These are phyloP conservation scores for Tulasnella sp. DNA, from an alignment of 768 basidiomycete species.

Conservation along the genomic window DNA sequence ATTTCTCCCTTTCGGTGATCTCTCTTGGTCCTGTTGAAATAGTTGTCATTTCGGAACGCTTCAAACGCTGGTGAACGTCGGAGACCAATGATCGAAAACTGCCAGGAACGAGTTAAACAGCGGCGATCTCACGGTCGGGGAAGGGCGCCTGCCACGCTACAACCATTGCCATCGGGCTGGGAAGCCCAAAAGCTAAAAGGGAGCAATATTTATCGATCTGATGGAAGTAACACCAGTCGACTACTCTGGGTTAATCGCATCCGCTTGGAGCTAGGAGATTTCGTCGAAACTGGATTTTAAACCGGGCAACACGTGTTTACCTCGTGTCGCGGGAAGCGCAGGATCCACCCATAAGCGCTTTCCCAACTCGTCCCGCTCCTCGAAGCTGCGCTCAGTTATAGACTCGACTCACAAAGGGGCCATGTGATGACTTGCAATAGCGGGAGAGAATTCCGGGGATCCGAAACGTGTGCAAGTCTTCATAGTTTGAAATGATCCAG, in stretches of 20 bases:
- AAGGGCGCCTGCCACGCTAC: neutral
- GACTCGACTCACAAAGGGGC: conserved; percentile 11
- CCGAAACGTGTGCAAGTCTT: neutral
- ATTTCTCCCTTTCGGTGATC: neutral
- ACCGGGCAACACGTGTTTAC: neutral
- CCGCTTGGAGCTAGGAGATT: neutral
- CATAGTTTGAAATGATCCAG: neutral
- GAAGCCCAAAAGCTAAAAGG: neutral
- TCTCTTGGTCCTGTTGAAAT: neutral
- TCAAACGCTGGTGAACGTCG: neutral
- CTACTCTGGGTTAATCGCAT: neutral
- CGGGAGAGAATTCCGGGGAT: neutral
- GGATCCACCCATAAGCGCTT: neutral
- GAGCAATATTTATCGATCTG: neutral
- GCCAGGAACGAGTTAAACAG: neutral
- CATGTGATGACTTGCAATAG: neutral
- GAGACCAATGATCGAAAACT: neutral
- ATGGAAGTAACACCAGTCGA: neutral
- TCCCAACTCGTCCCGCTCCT: neutral
- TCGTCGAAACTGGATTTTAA: neutral
- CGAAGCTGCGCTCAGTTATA: neutral
- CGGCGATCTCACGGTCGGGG: neutral
- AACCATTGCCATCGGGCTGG: neutral
- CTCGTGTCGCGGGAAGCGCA: neutral
- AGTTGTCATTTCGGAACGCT: neutral